These are phyloP conservation scores for Vicia villosa DNA, from an alignment of 306 rosid genomes.

Conservation along the genomic window DNA sequence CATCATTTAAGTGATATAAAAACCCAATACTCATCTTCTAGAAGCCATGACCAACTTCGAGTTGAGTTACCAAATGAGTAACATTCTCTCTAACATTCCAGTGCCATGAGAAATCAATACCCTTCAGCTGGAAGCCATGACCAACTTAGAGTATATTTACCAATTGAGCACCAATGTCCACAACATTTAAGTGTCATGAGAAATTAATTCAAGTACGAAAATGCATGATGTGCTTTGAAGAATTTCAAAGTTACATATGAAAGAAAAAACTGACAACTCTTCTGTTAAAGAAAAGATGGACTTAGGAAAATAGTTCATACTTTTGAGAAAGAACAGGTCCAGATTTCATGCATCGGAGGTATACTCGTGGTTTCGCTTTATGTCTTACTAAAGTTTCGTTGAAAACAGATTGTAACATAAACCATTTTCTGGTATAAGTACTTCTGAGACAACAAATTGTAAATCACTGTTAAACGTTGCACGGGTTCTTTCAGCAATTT, in stretches of 20 bases:
- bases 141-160: slow-evolving; percentile 36
- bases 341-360: slow-evolving; percentile 99
- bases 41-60: slow-evolving; percentile 23
- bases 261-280: neutral
- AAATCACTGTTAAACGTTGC: no score
- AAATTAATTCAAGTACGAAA: no score
- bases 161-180: neutral
- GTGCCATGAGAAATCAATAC: slow-evolving; percentile 29
- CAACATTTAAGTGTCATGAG: slow-evolving; percentile 12
- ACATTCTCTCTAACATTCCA: slow-evolving; percentile 7
- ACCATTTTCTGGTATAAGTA: neutral
- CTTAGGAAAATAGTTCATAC: slow-evolving; percentile 47
- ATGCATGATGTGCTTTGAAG: no score
- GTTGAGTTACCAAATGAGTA: neutral
- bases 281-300: neutral
- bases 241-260: no score
- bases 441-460: no score
- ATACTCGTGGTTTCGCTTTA: slow-evolving; percentile 67
- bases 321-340: slow-evolving; percentile 93
- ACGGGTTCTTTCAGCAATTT: no score
- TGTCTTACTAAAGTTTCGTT: slow-evolving; percentile 93
- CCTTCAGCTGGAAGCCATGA: slow-evolving; percentile 27
- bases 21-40: slow-evolving; percentile 11
- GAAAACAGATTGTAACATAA: slow-evolving; percentile 44
- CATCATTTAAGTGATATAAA: neutral